phyloP scores from a whole-genome alignment of 306 rosid species.

The Oemleria cerasiformis region DNA sequence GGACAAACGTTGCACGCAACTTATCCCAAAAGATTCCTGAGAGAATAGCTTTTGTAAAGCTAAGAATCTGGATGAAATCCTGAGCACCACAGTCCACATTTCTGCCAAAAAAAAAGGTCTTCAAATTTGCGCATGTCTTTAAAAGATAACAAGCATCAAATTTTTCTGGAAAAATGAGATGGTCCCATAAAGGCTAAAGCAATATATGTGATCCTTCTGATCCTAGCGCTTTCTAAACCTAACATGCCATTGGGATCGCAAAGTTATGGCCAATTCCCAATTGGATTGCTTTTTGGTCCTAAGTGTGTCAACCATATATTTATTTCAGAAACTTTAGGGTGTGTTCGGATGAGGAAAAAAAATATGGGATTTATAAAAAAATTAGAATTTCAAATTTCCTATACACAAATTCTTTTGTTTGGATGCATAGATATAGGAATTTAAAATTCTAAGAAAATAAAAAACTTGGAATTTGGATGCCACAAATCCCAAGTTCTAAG shows the following conservation, averaged over 20 bases:
- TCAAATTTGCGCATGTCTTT: background rate
- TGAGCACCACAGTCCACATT: slow-evolving; percentile 25
- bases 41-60: background rate
- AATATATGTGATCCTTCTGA: background rate
- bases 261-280: slow-evolving; percentile 19
- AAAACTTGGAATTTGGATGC: no score
- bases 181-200: slow-evolving; percentile 19
- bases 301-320: slow-evolving; percentile 27
- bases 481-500: no score
- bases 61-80: slow-evolving; percentile 5
- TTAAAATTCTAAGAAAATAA: no score
- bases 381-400: no score
- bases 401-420: no score
- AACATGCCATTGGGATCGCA: slow-evolving; percentile 25
- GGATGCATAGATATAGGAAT: no score
- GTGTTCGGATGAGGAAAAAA: no score
- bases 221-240: slow-evolving; percentile 22
- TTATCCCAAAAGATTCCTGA: slow-evolving; percentile 18
- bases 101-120: background rate
- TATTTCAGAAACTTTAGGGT: slow-evolving; percentile 8
- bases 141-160: background rate
- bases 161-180: background rate
- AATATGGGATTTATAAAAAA: no score
- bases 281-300: slow-evolving; percentile 34
- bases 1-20: slow-evolving; percentile 12